Evolutionary conservation across 768 basidiomycete genomes (phyloP).

Genomic region (Dacryopinax spathularia): DNA sequence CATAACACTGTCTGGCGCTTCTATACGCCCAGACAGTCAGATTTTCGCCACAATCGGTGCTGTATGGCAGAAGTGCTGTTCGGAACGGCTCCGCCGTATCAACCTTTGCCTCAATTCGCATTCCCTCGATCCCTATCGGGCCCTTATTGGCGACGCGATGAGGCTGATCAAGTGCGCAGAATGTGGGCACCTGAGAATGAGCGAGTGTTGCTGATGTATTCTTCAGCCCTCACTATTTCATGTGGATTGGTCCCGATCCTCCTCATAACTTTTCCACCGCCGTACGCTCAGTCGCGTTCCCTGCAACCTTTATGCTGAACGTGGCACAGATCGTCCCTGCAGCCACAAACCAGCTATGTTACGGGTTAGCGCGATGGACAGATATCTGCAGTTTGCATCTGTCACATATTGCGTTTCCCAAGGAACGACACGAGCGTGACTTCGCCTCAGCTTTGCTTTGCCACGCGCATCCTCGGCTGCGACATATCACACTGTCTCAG

Average conservation of each 20-base stretch:
- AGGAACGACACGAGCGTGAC: background rate
- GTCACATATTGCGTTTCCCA: background rate
- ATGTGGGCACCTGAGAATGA: background rate
- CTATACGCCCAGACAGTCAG: background rate
- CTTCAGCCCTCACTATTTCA: background rate
- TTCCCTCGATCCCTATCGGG: background rate
- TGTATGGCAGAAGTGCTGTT: background rate
- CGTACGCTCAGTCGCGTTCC: background rate
- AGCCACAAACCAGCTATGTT: background rate
- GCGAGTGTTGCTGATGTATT: background rate
- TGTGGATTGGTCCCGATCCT: background rate
- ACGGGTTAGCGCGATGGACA: background rate
- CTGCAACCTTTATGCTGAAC: background rate
- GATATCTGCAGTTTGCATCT: background rate
- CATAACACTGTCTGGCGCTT: background rate
- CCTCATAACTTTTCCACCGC: background rate
- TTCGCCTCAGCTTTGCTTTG: background rate
- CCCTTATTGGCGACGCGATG: background rate
- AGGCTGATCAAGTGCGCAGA: background rate
- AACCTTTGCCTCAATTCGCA: background rate
- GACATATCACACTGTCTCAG: background rate
- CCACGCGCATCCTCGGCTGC: background rate
- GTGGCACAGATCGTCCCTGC: background rate
- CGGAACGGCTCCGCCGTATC: background rate
- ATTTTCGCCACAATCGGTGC: background rate